Base-by-base conservation (phyloP, 1,284 basidiomycete genomes). In the Naganishia liquefaciens region DNA sequence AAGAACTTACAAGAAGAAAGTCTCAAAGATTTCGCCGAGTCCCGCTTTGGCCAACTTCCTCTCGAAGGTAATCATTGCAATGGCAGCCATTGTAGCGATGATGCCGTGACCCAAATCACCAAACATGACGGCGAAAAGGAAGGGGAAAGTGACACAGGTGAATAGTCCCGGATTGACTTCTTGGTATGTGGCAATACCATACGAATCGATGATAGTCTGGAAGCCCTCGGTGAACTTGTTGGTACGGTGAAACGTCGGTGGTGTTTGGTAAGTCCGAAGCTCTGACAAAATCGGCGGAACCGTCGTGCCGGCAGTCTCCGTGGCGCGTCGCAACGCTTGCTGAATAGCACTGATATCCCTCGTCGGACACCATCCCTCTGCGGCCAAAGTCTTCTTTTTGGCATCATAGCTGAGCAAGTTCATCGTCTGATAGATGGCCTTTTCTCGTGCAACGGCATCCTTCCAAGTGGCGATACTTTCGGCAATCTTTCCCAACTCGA, bases 91-190 rank as follows among this genome's bases (percentile, higher is more conserved):
- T 71, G 90, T 84, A 74, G 93, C 89, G 75, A 99, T 87, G 68
- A 87, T 81, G 49, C 93, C 96, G 79, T 99, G 95, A 11, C 96
- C 96, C 75, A 99, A 90, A 79, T 99, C 95, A 75, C 95, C 96
- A 77, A 99, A 99, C 95, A 99, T 99, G 81, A 98, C 91, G 13
- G 94, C 95, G 73, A 99, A 99, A 72, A 99, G 81, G 86, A 99
- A 99, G 0, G 96, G 96, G 85, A 97, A 97, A 1, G 93, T 95
- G 75, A 93, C 85, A 72, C 96, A 85, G 3, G 93, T 91, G 77
- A 93, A 95, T 40, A 99, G 81, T 70, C 95, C 96, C 11, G 96
- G 95, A 77, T 99, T 99, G 78, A 94, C 88, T 80, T 99, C 96
- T 78, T 97, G 91, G 79, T 99, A 99, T 1, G 87, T 87, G 13